Evolutionary conservation across 371 early-diverging fungal genomes (phyloP).

Genomic region (Mucor piriformis): DNA sequence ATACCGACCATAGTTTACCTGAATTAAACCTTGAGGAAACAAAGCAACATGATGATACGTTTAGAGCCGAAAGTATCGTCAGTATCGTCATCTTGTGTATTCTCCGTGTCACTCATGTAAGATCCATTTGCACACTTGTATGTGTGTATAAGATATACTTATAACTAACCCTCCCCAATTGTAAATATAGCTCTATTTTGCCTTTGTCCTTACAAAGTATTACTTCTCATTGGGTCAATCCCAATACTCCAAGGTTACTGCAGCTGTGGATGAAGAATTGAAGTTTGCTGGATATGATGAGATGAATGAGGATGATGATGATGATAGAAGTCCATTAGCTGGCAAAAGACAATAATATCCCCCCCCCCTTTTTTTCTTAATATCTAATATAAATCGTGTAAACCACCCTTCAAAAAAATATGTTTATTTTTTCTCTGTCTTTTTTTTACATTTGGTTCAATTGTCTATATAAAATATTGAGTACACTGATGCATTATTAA

Average conservation of each 20-base stretch:
- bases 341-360: slow-evolving; percentile 6
- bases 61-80: slow-evolving; percentile 42
- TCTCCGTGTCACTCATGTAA: slow-evolving; percentile 46
- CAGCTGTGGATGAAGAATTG: slow-evolving; percentile 28
- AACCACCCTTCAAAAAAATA: not conserved
- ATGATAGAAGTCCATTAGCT: slow-evolving; percentile 13
- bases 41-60: slow-evolving; percentile 26
- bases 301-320: slow-evolving; percentile 17
- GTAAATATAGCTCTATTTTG: slow-evolving; percentile 46
- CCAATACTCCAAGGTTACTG: slow-evolving; percentile 36
- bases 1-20: slow-evolving; percentile 50
- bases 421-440: not conserved
- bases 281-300: slow-evolving; percentile 25
- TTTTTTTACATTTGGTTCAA: slow-evolving; percentile 13
- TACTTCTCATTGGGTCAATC: slow-evolving; percentile 31
- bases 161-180: too few species aligned
- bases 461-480: slow-evolving; percentile 4
- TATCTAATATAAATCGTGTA: not conserved
- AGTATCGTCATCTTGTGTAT: slow-evolving; percentile 41
- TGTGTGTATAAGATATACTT: not conserved
- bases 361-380: not conserved
- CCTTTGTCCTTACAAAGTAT: slow-evolving; percentile 38
- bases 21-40: slow-evolving; percentile 35
- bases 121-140: not conserved
- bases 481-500: not conserved